Base-by-base conservation (phyloP, 345 rosid genomes). In the Camelina sativa region DNA sequence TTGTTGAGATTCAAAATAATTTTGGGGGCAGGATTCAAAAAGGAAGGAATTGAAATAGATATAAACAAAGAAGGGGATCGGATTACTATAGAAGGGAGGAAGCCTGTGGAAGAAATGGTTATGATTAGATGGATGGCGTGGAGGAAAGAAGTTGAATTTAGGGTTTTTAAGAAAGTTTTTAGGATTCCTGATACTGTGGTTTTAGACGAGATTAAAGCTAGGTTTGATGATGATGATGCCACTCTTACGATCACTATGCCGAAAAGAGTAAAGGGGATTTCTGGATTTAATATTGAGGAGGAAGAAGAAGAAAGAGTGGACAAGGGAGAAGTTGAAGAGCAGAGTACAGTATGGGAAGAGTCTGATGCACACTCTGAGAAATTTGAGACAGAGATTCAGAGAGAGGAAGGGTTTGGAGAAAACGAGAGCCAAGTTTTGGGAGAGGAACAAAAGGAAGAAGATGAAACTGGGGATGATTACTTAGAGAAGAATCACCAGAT, bases 101-200 rank as follows among this genome's bases (percentile, higher is more conserved):
- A 82, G 81, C 82, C 88, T 0, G 91, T 91, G 17, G 91, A 86
- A 62, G 89, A 94, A 79, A 80, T 89, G 88, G 84, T 79, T 80
- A 52, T 88, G 76, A 64, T 53, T 40, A 92, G 88, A 19, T 87
- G 89, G 91, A 80, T 86, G 61, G 76, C 86, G 76, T 75, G 81
- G 80, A 89, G 60, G 70, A 85, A 83, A 55, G 88, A 83, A 78
- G 88, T 82, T 6, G 91, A 88, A 74, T 19, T 87, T 11, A 85
- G 80, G 72, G 79, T 80, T 11, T 89, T 94, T 30, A 69, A 41
- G 58, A 88, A 85, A 75, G 88, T 72, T 67, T 90, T 90, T 52
- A 70, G 41, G 76, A 85, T 94, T 72, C 97, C 93, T 4, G 82
- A 81, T 8, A 81, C 79, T 23, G 86, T 89, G 12, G 59, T 80